phyloP scores from a whole-genome alignment of 192 early-diverging fungal genomes.

The Entomortierella parvispora region DNA sequence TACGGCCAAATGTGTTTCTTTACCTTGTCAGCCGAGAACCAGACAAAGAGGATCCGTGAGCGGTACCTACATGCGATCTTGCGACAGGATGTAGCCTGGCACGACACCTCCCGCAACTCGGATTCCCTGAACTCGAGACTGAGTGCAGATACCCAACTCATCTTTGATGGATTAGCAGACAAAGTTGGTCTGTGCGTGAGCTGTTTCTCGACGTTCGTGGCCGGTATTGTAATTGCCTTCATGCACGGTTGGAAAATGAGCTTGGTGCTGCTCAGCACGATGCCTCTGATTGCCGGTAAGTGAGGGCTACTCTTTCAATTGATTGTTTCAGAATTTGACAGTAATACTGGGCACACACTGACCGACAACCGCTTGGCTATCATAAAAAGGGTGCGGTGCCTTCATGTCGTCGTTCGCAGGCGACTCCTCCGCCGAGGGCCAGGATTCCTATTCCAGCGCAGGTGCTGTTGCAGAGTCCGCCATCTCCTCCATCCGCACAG shows the following conservation, averaged over 20 bases:
- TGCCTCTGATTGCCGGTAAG: slow-evolving; percentile 67
- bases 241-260: slow-evolving; percentile 77
- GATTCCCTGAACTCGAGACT: slow-evolving; percentile 84
- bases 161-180: slow-evolving; percentile 88
- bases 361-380: too few species aligned
- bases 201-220: slow-evolving; percentile 69
- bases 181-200: slow-evolving; percentile 79
- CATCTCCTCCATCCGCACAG: slow-evolving; percentile 83
- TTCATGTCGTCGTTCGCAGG: slow-evolving; percentile 29
- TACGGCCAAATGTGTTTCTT: slow-evolving; percentile 68
- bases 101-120: slow-evolving; percentile 65
- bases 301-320: slow-evolving; percentile 29
- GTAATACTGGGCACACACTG: too few species aligned
- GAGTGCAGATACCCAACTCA: slow-evolving; percentile 79
- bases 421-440: slow-evolving; percentile 44
- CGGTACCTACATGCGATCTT: slow-evolving; percentile 77
- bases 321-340: slow-evolving; percentile 8
- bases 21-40: slow-evolving; percentile 62
- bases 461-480: slow-evolving; percentile 89
- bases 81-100: slow-evolving; percentile 86
- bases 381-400: slow-evolving; percentile 15
- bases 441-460: slow-evolving; percentile 80
- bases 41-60: slow-evolving; percentile 65
- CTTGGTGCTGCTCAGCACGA: slow-evolving; percentile 72
- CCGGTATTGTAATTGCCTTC: slow-evolving; percentile 82